Base-by-base conservation (phyloP, 2,329 filamentous ascomycete genomes). In the Calcarisporium arbuscula region DNA sequence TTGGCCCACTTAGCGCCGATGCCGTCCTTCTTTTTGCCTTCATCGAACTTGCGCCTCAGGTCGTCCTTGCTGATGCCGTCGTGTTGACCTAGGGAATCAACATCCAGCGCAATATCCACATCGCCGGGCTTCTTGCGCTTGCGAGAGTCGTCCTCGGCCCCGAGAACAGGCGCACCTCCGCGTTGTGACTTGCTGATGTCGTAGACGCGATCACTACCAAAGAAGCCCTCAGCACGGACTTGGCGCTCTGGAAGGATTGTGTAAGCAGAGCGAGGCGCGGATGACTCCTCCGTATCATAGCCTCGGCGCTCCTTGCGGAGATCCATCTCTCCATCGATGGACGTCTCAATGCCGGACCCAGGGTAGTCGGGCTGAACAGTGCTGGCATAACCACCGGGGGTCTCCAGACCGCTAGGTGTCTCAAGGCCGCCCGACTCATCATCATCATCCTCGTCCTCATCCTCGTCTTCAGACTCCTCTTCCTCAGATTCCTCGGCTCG, bases 121-220 rank as follows among this genome's bases (percentile, higher is more conserved):
- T 98, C 92, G 26, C 90, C 92, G 5, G 85, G 89, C 73, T 95
- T 95, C 77, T 96, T 98, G 51, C 87, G 77, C 65, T 94, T 92
- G 51, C 85, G 69, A 17, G 61, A 71, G 36, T 88, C 78, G 39
- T 88, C 84, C 17, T 94, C 86, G 43, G 77, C 74, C 9, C 89
- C 92, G 5, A 98, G 74, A 4, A 94, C 74, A 1, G 85, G 83
- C 41, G 85, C 60, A 40, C 70, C 65, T 16, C 67, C 62, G 41
- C 72, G 67, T 43, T 60, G 62, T 26, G 38, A 53, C 23, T 55
- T 57, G 36, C 77, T 82, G 42, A 98, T 73, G 61, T 98, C 89
- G 62, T 98, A 98, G 12, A 84, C 84, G 53, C 87, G 83, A 56
- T 96, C 90, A 49, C 86, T 89, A 48, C 92, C 92, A 56, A 98